These are phyloP conservation scores for Colletotrichum liaoningense DNA, from an alignment of 2,329 filamentous ascomycete species.

Conservation along the genomic window DNA sequence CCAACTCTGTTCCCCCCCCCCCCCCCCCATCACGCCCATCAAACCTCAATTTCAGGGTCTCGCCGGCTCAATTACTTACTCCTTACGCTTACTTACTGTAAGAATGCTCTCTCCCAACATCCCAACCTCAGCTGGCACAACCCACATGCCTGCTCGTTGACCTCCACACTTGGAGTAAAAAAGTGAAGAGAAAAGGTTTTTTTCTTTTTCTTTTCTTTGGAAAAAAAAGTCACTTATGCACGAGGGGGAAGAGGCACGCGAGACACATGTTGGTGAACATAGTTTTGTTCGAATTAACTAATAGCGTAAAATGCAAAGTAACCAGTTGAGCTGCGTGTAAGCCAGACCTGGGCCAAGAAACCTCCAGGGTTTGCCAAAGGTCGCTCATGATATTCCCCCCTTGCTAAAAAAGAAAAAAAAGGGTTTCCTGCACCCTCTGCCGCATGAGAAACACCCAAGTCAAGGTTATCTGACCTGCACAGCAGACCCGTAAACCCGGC, in stretches of 20 bases:
- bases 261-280: constrained; percentile 14
- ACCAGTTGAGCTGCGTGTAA: constrained; percentile 52
- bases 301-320: constrained; percentile 48
- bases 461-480: constrained; percentile 10
- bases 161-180: not conserved
- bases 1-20: constrained; percentile 12
- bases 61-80: not conserved
- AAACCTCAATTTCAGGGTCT: not conserved
- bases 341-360: constrained; percentile 46
- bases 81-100: not conserved
- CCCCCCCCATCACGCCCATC: too few relatives aligned
- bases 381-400: constrained; percentile 6
- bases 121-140: not conserved
- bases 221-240: not conserved
- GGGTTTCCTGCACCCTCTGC: constrained; percentile 44
- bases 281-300: constrained; percentile 55
- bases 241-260: not conserved
- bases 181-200: too few relatives aligned
- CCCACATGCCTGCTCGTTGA: not conserved
- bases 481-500: constrained; percentile 13
- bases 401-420: constrained; percentile 42
- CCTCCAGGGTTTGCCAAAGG: constrained; percentile 38
- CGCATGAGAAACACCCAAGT: not conserved
- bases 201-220: not conserved
- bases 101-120: not conserved